phyloP scores from a whole-genome alignment of 2,329 filamentous ascomycete species.

The Didymella segeticola region DNA sequence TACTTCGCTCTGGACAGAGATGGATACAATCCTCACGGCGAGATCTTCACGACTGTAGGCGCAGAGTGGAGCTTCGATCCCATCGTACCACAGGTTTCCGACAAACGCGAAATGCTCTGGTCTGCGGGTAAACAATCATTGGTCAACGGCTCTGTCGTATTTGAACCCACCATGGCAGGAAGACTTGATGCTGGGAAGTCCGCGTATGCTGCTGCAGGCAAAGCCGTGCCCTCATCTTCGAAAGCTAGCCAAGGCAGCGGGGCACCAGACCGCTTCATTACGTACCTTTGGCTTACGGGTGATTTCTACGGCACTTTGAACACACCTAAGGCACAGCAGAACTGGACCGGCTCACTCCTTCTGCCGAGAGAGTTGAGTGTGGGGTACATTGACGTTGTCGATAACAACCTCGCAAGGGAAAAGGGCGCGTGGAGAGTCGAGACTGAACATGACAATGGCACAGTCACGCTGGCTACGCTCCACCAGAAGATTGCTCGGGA shows the following conservation, averaged over 20 bases:
- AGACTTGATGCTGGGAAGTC: constrained; percentile 52
- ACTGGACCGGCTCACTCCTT: constrained; percentile 54
- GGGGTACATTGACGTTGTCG: constrained; percentile 52
- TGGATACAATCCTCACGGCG: constrained; percentile 51
- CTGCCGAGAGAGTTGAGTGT: constrained; percentile 54
- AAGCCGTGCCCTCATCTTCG: constrained; percentile 49
- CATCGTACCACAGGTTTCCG: constrained; percentile 49
- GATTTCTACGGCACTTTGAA: constrained; percentile 50
- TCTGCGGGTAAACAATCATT: constrained; percentile 47
- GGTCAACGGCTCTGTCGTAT: constrained; percentile 36
- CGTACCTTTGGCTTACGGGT: constrained; percentile 54
- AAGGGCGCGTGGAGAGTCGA: constrained; percentile 51
- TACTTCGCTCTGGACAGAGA: constrained; percentile 51
- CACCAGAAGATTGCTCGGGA: constrained; percentile 52
- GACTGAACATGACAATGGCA: constrained; percentile 35
- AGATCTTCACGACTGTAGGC: constrained; percentile 52
- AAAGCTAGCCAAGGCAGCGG: constrained; percentile 48
- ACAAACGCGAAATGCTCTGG: constrained; percentile 53
- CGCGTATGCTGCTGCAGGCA: constrained; percentile 55
- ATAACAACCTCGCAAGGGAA: constrained; percentile 51
- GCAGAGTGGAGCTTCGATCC: constrained; percentile 54
- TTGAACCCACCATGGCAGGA: constrained; percentile 52
- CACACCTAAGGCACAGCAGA: constrained; percentile 53
- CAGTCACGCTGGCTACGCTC: constrained; percentile 49
- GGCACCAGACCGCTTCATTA: constrained; percentile 52